These are phyloP conservation scores for Tuber brumale DNA, from an alignment of 495 filamentous ascomycete species.

Conservation along the genomic window DNA sequence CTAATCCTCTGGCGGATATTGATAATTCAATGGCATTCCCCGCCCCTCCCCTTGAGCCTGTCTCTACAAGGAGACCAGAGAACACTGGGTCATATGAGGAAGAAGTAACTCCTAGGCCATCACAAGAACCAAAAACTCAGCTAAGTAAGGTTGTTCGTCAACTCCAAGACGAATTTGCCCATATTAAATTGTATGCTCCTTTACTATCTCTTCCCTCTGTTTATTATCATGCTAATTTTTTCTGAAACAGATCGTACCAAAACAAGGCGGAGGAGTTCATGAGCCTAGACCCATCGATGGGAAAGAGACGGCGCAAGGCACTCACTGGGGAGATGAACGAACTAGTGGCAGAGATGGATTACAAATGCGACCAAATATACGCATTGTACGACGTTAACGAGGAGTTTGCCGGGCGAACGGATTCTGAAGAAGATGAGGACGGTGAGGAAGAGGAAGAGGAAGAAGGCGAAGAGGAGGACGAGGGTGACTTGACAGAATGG, in stretches of 20 bases:
- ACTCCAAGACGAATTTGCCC: conserved; percentile 73
- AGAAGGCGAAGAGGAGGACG: conserved; percentile 22
- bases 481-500: conserved; percentile 30
- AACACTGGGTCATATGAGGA: conserved; percentile 32
- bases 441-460: conserved; percentile 1
- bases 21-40: conserved; percentile 38
- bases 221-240: conserved; percentile 1
- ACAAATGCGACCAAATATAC: conserved; percentile 83
- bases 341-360: conserved; percentile 60
- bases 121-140: conserved; percentile 32
- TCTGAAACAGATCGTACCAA: conserved; percentile 34
- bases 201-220: background rate
- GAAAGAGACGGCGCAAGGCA: conserved; percentile 60
- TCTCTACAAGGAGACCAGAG: conserved; percentile 19
- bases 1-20: conserved; percentile 39
- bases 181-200: conserved; percentile 62
- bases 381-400: conserved; percentile 84
- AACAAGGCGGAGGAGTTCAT: conserved; percentile 44
- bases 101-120: conserved; percentile 36
- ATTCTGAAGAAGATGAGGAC: conserved; percentile 15
- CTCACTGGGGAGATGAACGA: conserved; percentile 59
- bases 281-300: conserved; percentile 60
- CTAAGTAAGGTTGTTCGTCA: conserved; percentile 40
- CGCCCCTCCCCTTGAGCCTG: conserved; percentile 30
- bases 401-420: conserved; percentile 41